Percentiles rank a stretch among this genome's conserved stretches.
These are phyloP conservation scores for Pulveroboletus sp. DNA, from an alignment of 768 basidiomycete genomes.

Conservation along the genomic window DNA sequence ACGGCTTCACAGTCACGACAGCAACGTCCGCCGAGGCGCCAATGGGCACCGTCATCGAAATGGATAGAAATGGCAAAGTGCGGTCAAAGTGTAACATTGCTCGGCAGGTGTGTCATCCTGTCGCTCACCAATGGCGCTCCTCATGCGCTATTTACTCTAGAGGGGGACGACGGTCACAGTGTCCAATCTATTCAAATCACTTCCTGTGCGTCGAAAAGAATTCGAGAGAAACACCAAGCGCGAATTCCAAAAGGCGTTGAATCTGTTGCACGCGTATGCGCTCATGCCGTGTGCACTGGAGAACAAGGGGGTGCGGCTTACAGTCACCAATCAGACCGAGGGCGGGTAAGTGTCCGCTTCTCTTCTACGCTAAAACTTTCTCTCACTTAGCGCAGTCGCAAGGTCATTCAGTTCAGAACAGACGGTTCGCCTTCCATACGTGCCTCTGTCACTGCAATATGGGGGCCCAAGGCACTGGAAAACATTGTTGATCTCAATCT, in stretches of 20 bases:
- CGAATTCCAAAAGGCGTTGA: conserved; percentile 84
- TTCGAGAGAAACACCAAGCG: conserved; percentile 85
- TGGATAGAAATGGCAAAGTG: conserved; percentile 65
- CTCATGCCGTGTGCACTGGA: conserved; percentile 69
- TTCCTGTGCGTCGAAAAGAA: conserved; percentile 92
- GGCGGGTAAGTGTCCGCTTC: conserved; percentile 56
- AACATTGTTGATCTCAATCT: conserved; percentile 74
- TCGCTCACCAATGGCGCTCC: not conserved
- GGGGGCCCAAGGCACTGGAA: conserved; percentile 81
- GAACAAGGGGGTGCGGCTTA: conserved; percentile 64
- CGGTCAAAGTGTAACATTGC: conserved; percentile 63
- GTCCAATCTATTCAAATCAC: conserved; percentile 67
- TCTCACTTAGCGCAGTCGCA: conserved; percentile 41
- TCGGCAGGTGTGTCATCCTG: conserved; percentile 54
- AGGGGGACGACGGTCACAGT: conserved; percentile 83
- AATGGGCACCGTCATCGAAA: conserved; percentile 74
- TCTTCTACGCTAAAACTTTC: not conserved
- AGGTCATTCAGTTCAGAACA: conserved; percentile 69
- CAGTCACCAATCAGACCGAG: conserved; percentile 64
- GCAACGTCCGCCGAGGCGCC: conserved; percentile 49
- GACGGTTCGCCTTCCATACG: conserved; percentile 61
- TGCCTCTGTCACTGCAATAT: conserved; percentile 69
- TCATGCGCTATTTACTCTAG: conserved; percentile 39
- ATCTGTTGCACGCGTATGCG: conserved; percentile 83
- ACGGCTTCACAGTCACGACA: conserved; percentile 25